phyloP scores from a whole-genome alignment of 1,284 basidiomycete genomes.

The Tranzscheliella williamsii region DNA sequence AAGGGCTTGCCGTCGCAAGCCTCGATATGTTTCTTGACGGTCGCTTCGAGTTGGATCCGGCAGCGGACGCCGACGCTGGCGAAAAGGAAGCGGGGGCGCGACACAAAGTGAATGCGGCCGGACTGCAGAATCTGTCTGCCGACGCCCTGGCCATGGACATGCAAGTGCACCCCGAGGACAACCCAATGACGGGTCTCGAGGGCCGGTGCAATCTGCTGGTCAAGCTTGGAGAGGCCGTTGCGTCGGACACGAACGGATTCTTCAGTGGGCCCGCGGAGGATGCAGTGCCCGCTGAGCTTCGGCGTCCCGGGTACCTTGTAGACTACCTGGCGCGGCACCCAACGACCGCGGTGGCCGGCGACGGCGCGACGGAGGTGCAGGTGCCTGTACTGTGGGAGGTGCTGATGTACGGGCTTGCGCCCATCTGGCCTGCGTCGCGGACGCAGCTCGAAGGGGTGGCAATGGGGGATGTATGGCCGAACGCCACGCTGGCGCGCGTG shows the following conservation, averaged over 20 bases:
- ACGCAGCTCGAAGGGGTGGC: conserved; percentile 70
- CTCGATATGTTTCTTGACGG: conserved; percentile 76
- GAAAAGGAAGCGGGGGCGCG: neutral
- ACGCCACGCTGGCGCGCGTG: conserved; percentile 12
- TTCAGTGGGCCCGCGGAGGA: conserved; percentile 16
- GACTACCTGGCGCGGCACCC: conserved; percentile 69
- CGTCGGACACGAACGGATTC: conserved; percentile 25
- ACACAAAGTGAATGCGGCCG: conserved; percentile 67
- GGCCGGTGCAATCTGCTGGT: conserved; percentile 73
- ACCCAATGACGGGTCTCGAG: conserved; percentile 87
- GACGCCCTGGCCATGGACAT: conserved; percentile 72
- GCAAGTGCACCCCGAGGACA: conserved; percentile 72
- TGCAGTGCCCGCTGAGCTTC: neutral
- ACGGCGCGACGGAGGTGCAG: conserved; percentile 8
- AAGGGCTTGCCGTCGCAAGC: conserved; percentile 89
- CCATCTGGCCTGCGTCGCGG: conserved; percentile 82
- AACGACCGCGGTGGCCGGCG: conserved; percentile 58
- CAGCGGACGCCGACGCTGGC: neutral
- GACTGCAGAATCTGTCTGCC: conserved; percentile 70
- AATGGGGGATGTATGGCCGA: conserved; percentile 87
- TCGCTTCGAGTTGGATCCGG: conserved; percentile 5
- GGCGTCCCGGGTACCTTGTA: conserved; percentile 23
- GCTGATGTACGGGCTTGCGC: conserved; percentile 78
- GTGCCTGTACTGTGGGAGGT: conserved; percentile 71
- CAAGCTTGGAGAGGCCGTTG: conserved; percentile 37